These are phyloP conservation scores for Camptophora hylomeconis DNA, from an alignment of 2,329 filamentous ascomycete species.

Conservation along the genomic window DNA sequence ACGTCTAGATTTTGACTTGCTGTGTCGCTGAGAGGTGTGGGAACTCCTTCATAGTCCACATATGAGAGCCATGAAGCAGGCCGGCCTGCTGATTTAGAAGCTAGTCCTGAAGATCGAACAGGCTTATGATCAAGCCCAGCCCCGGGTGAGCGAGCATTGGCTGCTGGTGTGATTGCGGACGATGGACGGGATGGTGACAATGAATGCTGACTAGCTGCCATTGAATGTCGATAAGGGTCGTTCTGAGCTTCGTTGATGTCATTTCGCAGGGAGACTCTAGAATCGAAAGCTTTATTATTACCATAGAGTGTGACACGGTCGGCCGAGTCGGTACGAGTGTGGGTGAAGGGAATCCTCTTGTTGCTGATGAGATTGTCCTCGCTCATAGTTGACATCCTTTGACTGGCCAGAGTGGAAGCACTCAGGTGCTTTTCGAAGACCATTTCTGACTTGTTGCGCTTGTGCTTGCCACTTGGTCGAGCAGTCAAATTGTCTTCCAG, in stretches of 20 bases:
- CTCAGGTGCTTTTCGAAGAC: constrained; percentile 51
- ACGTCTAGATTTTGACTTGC: constrained; percentile 10
- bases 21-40: constrained; percentile 10
- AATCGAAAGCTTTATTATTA: constrained; percentile 13
- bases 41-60: constrained; percentile 16
- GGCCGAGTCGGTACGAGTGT: constrained; percentile 56
- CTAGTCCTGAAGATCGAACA: constrained; percentile 12
- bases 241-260: constrained; percentile 13
- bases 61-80: constrained; percentile 17
- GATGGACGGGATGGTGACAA: constrained; percentile 21
- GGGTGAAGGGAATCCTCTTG: constrained; percentile 59
- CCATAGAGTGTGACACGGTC: constrained; percentile 29
- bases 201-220: constrained; percentile 16
- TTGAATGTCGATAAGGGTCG: constrained; percentile 16
- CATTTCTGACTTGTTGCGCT: constrained; percentile 54
- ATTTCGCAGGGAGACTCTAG: constrained; percentile 14
- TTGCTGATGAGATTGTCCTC: constrained; percentile 1
- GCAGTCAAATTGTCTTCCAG: constrained; percentile 76
- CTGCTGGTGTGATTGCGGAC: constrained; percentile 19
- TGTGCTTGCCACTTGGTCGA: constrained; percentile 44
- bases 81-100: constrained; percentile 4
- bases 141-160: constrained; percentile 14
- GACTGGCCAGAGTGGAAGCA: constrained; percentile 31
- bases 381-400: constrained; percentile 18
- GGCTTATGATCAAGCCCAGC: constrained; percentile 15